Conservation (phyloP, 2,329 filamentous ascomycete genomes). For the Neonectria ditissima region DNA sequence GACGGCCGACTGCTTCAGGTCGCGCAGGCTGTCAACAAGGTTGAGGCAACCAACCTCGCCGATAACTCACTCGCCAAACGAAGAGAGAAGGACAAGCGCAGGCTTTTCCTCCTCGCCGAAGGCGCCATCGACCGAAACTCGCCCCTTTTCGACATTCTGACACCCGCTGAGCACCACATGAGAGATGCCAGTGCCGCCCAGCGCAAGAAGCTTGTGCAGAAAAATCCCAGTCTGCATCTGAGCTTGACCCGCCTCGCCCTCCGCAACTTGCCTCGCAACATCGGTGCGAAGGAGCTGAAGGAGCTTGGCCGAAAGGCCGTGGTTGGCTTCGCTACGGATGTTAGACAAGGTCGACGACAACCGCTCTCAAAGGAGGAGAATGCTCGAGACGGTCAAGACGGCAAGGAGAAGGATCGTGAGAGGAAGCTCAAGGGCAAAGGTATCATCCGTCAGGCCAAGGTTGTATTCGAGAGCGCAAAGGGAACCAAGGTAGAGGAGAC, state of each 20-base stretch:
- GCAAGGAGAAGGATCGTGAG: constrained; percentile 81
- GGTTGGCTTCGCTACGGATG: constrained; percentile 92
- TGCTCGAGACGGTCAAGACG: constrained; percentile 80
- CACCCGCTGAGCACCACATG: constrained; percentile 85
- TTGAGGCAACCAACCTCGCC: constrained; percentile 80
- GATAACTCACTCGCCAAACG: constrained; percentile 73
- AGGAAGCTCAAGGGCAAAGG: constrained; percentile 85
- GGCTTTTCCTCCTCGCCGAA: constrained; percentile 88
- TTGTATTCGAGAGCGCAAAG: constrained; percentile 90
- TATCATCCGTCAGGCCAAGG: constrained; percentile 92
- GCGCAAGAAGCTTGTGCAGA: constrained; percentile 89
- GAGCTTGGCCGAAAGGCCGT: constrained; percentile 91
- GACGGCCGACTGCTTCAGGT: constrained; percentile 90
- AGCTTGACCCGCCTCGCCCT: constrained; percentile 91
- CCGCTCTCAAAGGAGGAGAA: constrained; percentile 92
- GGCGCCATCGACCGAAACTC: constrained; percentile 84
- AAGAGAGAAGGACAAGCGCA: constrained; percentile 86
- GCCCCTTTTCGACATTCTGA: constrained; percentile 79
- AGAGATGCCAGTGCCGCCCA: constrained; percentile 88
- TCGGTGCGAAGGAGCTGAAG: constrained; percentile 90
- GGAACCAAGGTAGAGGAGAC: constrained; percentile 86
- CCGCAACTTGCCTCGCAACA: constrained; percentile 87
- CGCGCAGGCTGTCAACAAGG: constrained; percentile 84
- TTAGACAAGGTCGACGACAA: constrained; percentile 79
- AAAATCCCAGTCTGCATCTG: constrained; percentile 88